These are phyloP conservation scores for Paraglomus occultum DNA, from an alignment of 192 early-diverging fungal species.

Conservation along the genomic window DNA sequence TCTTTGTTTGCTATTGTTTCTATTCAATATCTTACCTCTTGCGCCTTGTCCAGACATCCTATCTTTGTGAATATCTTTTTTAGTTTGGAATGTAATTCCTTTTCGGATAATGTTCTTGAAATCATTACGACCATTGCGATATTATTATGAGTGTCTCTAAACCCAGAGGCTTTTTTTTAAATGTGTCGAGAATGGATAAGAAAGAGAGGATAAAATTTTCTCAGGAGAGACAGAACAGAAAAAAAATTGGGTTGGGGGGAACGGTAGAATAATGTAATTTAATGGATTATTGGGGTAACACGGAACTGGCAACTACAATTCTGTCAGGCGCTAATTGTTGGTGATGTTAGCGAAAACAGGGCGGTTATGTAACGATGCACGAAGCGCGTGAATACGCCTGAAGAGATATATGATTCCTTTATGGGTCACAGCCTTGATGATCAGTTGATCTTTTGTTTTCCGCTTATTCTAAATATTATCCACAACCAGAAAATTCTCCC, in stretches of 20 bases:
- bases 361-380: too few relatives aligned
- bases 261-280: neutral
- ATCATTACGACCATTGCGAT: neutral
- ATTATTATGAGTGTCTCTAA: neutral
- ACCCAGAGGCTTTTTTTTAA: neutral
- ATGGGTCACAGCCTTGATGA: too few relatives aligned
- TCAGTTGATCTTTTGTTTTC: too few relatives aligned
- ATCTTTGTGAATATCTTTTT: conserved; percentile 73
- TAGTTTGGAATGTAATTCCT: conserved; percentile 63
- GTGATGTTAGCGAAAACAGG: too few relatives aligned
- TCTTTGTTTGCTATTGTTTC: conserved; percentile 9
- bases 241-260: neutral
- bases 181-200: neutral
- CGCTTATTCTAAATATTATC: too few relatives aligned
- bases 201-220: neutral
- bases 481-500: too few relatives aligned
- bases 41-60: conserved; percentile 61
- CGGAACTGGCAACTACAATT: too few relatives aligned
- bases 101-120: conserved; percentile 36
- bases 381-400: too few relatives aligned
- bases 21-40: conserved; percentile 42
- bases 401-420: too few relatives aligned
- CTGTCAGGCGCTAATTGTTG: too few relatives aligned
- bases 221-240: neutral
- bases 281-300: conserved; percentile 1